Conservation (phyloP, 208 protist genomes). For the Polymyxa betae region DNA sequence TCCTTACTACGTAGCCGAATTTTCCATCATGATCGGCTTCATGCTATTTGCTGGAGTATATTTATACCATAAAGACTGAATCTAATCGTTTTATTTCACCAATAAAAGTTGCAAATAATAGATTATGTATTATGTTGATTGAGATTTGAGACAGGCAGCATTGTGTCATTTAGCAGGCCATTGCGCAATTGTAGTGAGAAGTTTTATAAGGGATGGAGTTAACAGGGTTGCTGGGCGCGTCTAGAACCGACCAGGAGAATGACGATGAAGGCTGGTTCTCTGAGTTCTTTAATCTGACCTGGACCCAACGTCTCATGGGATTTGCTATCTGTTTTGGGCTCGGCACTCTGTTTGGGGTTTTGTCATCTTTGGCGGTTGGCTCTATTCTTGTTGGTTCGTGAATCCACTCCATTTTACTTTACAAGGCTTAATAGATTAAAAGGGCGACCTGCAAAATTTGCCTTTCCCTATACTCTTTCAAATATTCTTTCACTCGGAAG, state of each 20-base stretch:
- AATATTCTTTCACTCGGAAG: slow-evolving; percentile 11
- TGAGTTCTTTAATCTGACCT: slow-evolving; percentile 7
- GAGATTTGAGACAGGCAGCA: neutral
- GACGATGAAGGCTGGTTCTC: slow-evolving; percentile 5
- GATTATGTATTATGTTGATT: neutral
- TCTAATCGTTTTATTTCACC: neutral
- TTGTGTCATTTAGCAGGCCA: neutral
- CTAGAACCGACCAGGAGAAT: neutral
- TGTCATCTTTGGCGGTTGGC: slow-evolving; percentile 12
- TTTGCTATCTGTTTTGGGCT: slow-evolving; percentile 3
- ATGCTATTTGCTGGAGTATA: slow-evolving; percentile 77
- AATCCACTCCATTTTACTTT: neutral
- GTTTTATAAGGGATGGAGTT: neutral
- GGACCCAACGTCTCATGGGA: slow-evolving; percentile 29
- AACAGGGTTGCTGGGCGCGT: slow-evolving; percentile 21
- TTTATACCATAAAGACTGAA: slow-evolving; percentile 63
- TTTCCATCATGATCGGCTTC: slow-evolving; percentile 78
- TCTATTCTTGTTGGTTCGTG: neutral
- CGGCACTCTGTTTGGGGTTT: neutral
- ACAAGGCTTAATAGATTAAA: neutral
- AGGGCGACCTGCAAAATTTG: neutral
- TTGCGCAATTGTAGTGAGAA: neutral
- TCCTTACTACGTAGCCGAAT: slow-evolving; percentile 79
- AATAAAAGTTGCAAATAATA: neutral
- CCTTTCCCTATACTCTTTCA: slow-evolving; percentile 39